phyloP scores from a whole-genome alignment of 1,284 basidiomycete species.

The Apiotrichum domesticum region DNA sequence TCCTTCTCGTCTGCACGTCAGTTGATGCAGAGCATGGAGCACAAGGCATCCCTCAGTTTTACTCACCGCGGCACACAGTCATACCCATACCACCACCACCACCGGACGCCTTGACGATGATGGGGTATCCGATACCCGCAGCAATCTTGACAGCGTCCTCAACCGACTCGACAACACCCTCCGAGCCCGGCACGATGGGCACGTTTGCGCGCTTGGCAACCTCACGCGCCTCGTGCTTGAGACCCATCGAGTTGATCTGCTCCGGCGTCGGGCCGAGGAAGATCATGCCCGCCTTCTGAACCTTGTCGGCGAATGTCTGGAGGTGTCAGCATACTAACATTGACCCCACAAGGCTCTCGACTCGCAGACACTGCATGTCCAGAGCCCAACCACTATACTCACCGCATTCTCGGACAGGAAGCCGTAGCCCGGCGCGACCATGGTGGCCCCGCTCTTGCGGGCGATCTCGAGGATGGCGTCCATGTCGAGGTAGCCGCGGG shows the following conservation, averaged over 20 bases:
- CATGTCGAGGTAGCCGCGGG: slow-evolving; percentile 50
- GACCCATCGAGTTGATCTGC: slow-evolving; percentile 56
- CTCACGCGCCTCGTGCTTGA: slow-evolving; percentile 58
- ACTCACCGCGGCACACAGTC: slow-evolving; percentile 54
- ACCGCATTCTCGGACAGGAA: slow-evolving; percentile 61
- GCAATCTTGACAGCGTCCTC: slow-evolving; percentile 52
- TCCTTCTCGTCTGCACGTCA: slow-evolving; percentile 38
- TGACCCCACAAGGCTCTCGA: too few species aligned
- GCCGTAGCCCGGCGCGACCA: slow-evolving; percentile 61
- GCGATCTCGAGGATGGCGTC: slow-evolving; percentile 51
- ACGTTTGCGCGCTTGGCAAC: slow-evolving; percentile 54
- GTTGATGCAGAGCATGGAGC: slow-evolving; percentile 32
- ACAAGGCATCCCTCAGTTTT: slow-evolving; percentile 23
- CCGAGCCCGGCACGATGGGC: slow-evolving; percentile 57
- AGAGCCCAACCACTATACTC: neutral
- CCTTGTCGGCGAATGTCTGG: slow-evolving; percentile 51
- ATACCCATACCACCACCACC: slow-evolving; percentile 70
- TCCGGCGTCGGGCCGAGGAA: slow-evolving; percentile 59
- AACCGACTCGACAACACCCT: slow-evolving; percentile 47
- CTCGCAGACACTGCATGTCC: too few species aligned
- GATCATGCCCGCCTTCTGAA: slow-evolving; percentile 53
- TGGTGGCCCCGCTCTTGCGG: slow-evolving; percentile 49
- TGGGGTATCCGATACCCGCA: slow-evolving; percentile 54
- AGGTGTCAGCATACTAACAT: too few species aligned
- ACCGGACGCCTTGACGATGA: slow-evolving; percentile 56